Evolutionary conservation across 495 filamentous ascomycete genomes (phyloP), one percentile per base, ranked within the genome.

Genomic region (Neurospora sp.): DNA sequence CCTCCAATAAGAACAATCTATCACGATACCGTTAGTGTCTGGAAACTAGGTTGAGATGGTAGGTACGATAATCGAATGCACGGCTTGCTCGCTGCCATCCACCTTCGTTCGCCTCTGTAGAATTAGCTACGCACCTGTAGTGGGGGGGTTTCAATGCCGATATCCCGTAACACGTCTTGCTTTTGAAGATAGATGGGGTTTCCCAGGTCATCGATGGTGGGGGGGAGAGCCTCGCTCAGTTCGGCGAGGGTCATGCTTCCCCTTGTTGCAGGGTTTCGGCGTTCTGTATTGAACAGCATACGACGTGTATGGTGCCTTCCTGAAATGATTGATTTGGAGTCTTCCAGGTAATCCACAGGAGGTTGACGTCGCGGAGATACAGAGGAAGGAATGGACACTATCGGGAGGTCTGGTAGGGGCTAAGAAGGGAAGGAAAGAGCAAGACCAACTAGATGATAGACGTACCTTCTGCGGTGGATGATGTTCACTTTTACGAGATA

Each of bases 1-100:
- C 85, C 83, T 41, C 84, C 84, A 12, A 82, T 82, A 31, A 85
- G 82, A 38, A 84, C 82, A 16, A n/a, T 44, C 18, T 44, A 44
- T n/a, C 7, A n/a, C 7, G 42, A 44, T n/a, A 18, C 42, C 42
- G 42, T 44, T n/a, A 44, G 42, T 44, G 7, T 44, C 18, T 44
- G 42, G 42, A 44, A 44, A 44, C 42, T 44, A 71, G 71, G 8
- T 70, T 9, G 42, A 44, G 18, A 44, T 44, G 42, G 16, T 44
- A n/a, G 42, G 18, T 12, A 44, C 42, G 18, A 31, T 31, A 42
- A 6, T 41, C 40, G 40, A 41, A 16, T 41, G 40, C 40, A 41
- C 40, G 40, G 40, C 40, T 41, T 41, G 40, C 40, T 41, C 40
- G 40, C 40, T 41, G 40, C 40, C 40, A 18, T 41, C 14, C 40